These are phyloP conservation scores for Boletus rubescentipes DNA, from an alignment of 768 basidiomycete species.

Conservation along the genomic window DNA sequence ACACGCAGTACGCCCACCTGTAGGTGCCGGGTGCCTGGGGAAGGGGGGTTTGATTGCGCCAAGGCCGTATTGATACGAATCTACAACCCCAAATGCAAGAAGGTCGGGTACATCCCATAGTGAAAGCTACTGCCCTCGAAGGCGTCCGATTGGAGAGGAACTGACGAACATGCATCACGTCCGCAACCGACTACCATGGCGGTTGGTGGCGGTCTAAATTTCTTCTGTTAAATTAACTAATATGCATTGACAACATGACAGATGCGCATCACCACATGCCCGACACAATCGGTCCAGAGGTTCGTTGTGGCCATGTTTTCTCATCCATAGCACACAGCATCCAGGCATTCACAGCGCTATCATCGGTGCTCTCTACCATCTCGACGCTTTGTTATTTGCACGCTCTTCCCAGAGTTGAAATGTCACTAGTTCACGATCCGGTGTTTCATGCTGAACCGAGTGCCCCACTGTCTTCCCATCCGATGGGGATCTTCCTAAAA, in stretches of 20 bases:
- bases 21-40: neutral
- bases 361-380: conserved; percentile 4
- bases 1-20: neutral
- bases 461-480: neutral
- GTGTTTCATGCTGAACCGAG: conserved; percentile 5
- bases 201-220: conserved; percentile 5
- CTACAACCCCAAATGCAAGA: neutral
- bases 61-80: neutral
- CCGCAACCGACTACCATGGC: neutral
- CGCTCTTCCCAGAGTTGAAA: conserved; percentile 5
- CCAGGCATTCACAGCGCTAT: neutral
- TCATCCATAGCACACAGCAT: neutral
- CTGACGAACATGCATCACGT: neutral
- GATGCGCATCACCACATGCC: neutral
- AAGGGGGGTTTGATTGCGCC: neutral
- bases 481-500: neutral
- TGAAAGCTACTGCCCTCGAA: neutral
- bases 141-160: neutral
- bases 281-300: neutral
- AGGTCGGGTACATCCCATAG: neutral
- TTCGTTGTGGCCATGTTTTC: neutral
- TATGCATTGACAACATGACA: conserved; percentile 9
- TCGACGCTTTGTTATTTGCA: neutral
- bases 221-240: conserved; percentile 3
- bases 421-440: neutral